A percentile compares a stretch with the other conserved stretches of the same genome.
Evolutionary conservation across 441 rosid genomes (phyloP).

Genomic region (Iberis amara): DNA sequence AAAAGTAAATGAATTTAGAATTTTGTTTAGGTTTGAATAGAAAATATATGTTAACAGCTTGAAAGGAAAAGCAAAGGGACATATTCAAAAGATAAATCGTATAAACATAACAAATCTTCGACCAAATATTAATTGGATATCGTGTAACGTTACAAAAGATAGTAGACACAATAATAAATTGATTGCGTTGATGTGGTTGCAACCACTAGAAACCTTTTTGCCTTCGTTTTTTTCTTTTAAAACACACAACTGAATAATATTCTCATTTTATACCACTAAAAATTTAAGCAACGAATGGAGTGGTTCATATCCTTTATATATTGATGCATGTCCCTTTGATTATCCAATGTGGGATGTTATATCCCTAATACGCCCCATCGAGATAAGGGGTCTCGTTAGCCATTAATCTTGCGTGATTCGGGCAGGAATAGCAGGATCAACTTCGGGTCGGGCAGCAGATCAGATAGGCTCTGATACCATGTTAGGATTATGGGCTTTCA

Average conservation of each 20-base stretch:
- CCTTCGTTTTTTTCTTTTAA: constrained; percentile 16
- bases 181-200: constrained; percentile 28
- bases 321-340: too few relatives aligned
- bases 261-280: too few relatives aligned
- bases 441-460: too few relatives aligned
- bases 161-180: constrained; percentile 25
- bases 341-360: too few relatives aligned
- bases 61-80: constrained; percentile 25
- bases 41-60: constrained; percentile 20
- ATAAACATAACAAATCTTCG: constrained; percentile 23
- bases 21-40: neutral
- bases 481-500: too few relatives aligned
- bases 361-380: too few relatives aligned
- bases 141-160: constrained; percentile 20
- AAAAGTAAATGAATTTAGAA: constrained; percentile 5
- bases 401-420: too few relatives aligned
- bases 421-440: too few relatives aligned
- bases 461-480: too few relatives aligned
- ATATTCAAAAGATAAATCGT: constrained; percentile 24
- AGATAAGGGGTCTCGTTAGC: too few relatives aligned
- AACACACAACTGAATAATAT: constrained; percentile 16
- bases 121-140: constrained; percentile 20
- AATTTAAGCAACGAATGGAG: too few relatives aligned
- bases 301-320: too few relatives aligned
- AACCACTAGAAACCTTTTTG: constrained; percentile 25